phyloP scores from a whole-genome alignment of 257 asterid species.

The Phtheirospermum japonicum region DNA sequence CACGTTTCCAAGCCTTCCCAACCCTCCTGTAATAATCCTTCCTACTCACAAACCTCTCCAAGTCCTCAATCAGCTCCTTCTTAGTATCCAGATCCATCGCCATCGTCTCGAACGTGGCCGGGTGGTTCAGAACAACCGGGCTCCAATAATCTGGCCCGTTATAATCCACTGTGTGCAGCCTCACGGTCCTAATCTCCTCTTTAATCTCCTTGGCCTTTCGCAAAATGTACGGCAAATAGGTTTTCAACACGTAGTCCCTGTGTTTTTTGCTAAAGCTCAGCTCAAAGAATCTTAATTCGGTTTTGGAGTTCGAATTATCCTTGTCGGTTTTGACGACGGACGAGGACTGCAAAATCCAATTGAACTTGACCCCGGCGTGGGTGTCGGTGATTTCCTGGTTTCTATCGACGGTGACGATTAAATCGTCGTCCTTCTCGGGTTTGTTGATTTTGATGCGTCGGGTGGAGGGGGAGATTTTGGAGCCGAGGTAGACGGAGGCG shows the following conservation, averaged over 20 bases:
- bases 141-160: constrained; percentile 68
- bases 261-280: constrained; percentile 53
- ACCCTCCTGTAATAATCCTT: constrained; percentile 68
- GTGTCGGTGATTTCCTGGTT: constrained; percentile 51
- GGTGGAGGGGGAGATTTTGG: constrained; percentile 49
- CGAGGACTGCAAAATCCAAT: constrained; percentile 52
- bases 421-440: constrained; percentile 48
- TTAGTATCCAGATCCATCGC: constrained; percentile 57
- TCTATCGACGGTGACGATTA: constrained; percentile 51
- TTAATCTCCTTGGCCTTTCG: constrained; percentile 47
- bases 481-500: constrained; percentile 48
- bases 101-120: constrained; percentile 59
- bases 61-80: constrained; percentile 49
- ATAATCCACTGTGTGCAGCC: constrained; percentile 68
- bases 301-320: constrained; percentile 20
- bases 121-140: constrained; percentile 64
- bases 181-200: constrained; percentile 47
- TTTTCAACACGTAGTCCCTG: constrained; percentile 43
- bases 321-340: constrained; percentile 31
- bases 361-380: constrained; percentile 34
- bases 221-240: constrained; percentile 45
- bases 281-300: constrained; percentile 51
- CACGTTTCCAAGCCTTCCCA: constrained; percentile 84
- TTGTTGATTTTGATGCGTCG: constrained; percentile 57
- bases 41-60: constrained; percentile 56